Evolutionary conservation across 345 rosid species (phyloP), one percentile per base, ranked within the genome.

Genomic region (Erodium maritimum): DNA sequence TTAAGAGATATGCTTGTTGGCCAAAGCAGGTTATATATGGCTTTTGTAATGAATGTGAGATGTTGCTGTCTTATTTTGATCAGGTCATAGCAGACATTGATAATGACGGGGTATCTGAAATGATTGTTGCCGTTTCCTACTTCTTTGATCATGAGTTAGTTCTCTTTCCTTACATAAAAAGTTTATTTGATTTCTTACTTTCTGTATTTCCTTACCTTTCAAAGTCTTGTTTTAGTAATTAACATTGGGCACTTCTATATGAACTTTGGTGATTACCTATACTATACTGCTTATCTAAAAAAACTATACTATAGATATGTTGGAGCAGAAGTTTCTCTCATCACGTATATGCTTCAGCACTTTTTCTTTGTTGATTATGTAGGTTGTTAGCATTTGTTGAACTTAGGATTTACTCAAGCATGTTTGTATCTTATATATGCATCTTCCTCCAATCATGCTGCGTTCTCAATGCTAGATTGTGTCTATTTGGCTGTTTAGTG

Each of bases 21-120:
- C 21, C 50, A 52, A 56, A 67, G 61, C 18, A 48, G 13, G 56
- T 65, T 50, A 66, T 29, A 55, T 60, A 34, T 51, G 42, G 17
- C 55, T 20, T 16, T 68, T 56, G 53, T 10, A 52, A 23, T 17
- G 1, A 7, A 13, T 10, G 54, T 67, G 54, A 65, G 19, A 55
- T 61, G 21, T 56, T 56, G 14, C 58, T 72, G 23, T 67, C 61
- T 60, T 65, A 54, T 67, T 58, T 57, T 69, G 53, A 64, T 72
- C 77, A 90, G 99, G 89, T 94, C 59, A 87, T 94, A 67, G 97
- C 95, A 58, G 99, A 94, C 73, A 90, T 94, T 63, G 99, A 94
- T 72, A 87, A 84, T 56, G 99, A 94, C 66, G 99, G 99, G 58
- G 78, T 90, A 51, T 71, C 86, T 12, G 99, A 94, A 80, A 94